phyloP scores from a whole-genome alignment of 1,284 basidiomycete genomes.

The Ceratobasidium sp. region DNA sequence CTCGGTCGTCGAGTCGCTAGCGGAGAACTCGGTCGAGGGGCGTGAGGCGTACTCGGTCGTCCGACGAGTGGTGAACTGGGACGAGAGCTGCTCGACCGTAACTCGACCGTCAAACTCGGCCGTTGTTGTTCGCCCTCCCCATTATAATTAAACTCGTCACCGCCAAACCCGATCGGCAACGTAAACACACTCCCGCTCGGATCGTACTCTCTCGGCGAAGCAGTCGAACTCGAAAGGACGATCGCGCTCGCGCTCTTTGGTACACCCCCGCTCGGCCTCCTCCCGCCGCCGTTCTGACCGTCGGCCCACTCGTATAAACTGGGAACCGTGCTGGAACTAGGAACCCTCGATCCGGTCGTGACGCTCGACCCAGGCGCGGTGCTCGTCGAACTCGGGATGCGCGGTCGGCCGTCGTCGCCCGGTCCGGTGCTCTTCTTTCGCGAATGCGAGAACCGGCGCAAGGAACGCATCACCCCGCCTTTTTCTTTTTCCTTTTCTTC shows the following conservation, averaged over 20 bases:
- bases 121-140: not conserved
- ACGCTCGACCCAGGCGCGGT: slow-evolving; percentile 28
- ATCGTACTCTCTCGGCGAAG: slow-evolving; percentile 12
- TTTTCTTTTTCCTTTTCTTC: slow-evolving; percentile 20
- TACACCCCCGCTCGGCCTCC: slow-evolving; percentile 5
- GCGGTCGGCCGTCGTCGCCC: not conserved
- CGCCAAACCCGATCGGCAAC: slow-evolving; percentile 23
- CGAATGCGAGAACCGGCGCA: slow-evolving; percentile 37
- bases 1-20: slow-evolving; percentile 28
- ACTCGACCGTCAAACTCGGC: slow-evolving; percentile 22
- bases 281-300: not conserved
- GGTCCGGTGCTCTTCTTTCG: slow-evolving; percentile 12
- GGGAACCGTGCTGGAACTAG: slow-evolving; percentile 18
- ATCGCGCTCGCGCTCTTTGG: slow-evolving; percentile 30
- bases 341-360: slow-evolving; percentile 26
- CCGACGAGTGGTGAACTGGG: slow-evolving; percentile 20
- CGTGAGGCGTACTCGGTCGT: slow-evolving; percentile 2
- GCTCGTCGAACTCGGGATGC: slow-evolving; percentile 29
- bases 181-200: slow-evolving; percentile 42
- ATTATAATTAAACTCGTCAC: not conserved
- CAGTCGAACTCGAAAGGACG: slow-evolving; percentile 5
- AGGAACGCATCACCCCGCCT: not conserved
- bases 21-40: slow-evolving; percentile 29
- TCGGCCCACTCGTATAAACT: slow-evolving; percentile 9
- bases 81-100: not conserved